Conservation (phyloP, 805 yeast species). For the Kurtzmaniella fragi region DNA sequence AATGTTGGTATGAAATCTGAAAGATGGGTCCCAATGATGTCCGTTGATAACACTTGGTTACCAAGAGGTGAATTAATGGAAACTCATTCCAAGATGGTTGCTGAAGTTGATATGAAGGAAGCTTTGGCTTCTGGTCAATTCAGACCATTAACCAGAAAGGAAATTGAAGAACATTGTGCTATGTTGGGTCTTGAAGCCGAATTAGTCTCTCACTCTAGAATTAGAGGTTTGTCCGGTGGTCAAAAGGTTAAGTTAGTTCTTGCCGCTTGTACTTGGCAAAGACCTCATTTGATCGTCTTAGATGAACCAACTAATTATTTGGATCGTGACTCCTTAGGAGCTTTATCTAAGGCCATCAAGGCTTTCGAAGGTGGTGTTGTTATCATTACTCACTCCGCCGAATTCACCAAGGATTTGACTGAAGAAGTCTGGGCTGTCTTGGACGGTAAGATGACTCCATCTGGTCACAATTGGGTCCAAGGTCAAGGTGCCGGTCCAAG, state of each 20-base stretch:
- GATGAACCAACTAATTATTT: conserved; percentile 99
- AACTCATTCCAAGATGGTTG: conserved; percentile 94
- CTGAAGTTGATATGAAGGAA: conserved; percentile 99
- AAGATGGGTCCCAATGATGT: conserved; percentile 99
- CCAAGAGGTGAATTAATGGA: conserved; percentile 96
- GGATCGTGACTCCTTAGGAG: conserved; percentile 99
- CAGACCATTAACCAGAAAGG: conserved; percentile 99
- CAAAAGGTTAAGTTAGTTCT: conserved; percentile 99
- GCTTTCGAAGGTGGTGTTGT: conserved; percentile 99
- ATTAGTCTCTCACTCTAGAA: conserved; percentile 99
- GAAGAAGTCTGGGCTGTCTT: conserved; percentile 99
- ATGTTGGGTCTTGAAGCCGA: conserved; percentile 98
- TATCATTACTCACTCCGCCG: conserved; percentile 99
- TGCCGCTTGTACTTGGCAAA: conserved; percentile 99
- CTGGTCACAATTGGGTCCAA: conserved; percentile 99
- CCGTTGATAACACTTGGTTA: conserved; percentile 99
- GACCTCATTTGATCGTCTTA: conserved; percentile 98
- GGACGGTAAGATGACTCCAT: conserved; percentile 98
- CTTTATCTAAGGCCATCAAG: conserved; percentile 98
- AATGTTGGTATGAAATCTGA: conserved; percentile 98
- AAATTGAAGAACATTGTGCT: conserved; percentile 97
- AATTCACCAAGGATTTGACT: conserved; percentile 98
- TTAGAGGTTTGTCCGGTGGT: conserved; percentile 99
- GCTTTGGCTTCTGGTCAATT: conserved; percentile 99
- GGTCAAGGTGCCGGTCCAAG: conserved; percentile 99